Base-by-base conservation (phyloP, 345 rosid genomes). In the Pistacia atlantica region DNA sequence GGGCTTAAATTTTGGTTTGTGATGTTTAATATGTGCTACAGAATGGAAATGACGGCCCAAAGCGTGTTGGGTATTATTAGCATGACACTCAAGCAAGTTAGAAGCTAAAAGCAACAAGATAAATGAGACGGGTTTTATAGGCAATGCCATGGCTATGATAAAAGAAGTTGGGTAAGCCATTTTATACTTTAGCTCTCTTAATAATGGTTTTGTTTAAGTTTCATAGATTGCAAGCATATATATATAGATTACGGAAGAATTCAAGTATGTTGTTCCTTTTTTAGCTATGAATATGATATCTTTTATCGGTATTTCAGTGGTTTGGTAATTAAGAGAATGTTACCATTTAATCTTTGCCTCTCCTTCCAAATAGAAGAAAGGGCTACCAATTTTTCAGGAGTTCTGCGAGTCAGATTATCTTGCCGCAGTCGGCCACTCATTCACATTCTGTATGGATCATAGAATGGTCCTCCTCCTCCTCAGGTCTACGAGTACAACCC, bases 1-100 rank as follows among this genome's bases (percentile, higher is more conserved):
- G 0, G 87, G 84, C 70, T 60, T 72, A 80, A 84, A 84, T 75
- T 54, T 78, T 1, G 82, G 84, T 56, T 46, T 75, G 3, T 59
- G 77, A 0, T 64, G 58, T 12, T 38, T 76, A 33, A 55, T 10
- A 46, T 16, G 80, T n/a, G 28, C 16, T 13, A 33, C n/a, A 12
- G 16, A 8, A 63, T 16, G 35, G 14, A 28, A 38, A 42, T 63
- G 66, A 14, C 46, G 42, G 14, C 13, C 63, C 10, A 33, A 11
- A 11, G 14, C 77, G 45, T 69, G 82, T 62, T 71, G 57, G 65
- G 20, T 12, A 0, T 25, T 0, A 25, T n/a, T 31, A 17, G 75
- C 81, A 25, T 45, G 37, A 52, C 75, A 77, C 54, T 18, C 22
- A 74, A 38, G 69, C 60, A 77, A 49, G 37, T 54, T 79, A 65